Evolutionary conservation across 495 filamentous ascomycete species (phyloP).

Genomic region (Podospora comata): DNA sequence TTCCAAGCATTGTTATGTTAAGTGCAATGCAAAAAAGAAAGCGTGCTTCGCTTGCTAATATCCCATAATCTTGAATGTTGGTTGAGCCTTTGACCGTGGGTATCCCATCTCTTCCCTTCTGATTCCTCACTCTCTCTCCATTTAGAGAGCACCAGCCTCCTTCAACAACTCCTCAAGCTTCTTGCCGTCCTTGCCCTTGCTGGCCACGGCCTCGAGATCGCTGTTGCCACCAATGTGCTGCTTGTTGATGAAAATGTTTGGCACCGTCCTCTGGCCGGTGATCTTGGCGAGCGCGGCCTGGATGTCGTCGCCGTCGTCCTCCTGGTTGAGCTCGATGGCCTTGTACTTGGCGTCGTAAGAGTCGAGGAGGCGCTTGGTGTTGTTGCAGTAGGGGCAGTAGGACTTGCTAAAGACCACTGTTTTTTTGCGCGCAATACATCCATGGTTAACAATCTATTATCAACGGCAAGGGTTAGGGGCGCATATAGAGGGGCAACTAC

Average conservation of each 20-base stretch:
- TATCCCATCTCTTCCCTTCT: not conserved
- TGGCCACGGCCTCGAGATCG: constrained; percentile 66
- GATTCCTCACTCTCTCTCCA: not conserved
- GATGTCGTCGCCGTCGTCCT: constrained; percentile 75
- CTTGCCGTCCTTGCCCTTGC: constrained; percentile 38
- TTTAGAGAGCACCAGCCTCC: constrained; percentile 40
- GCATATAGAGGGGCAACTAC: constrained; percentile 30
- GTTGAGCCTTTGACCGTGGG: not conserved
- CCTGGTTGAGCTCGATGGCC: constrained; percentile 78
- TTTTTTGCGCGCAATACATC: not conserved
- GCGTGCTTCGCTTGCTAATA: not conserved
- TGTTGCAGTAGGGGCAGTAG: constrained; percentile 91
- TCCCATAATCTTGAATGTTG: constrained; percentile 4
- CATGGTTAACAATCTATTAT: not conserved
- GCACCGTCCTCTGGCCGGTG: constrained; percentile 79
- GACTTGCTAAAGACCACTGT: constrained; percentile 92
- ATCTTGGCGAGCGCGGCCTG: constrained; percentile 81
- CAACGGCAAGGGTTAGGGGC: not conserved
- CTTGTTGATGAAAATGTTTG: constrained; percentile 89
- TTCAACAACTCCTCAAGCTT: constrained; percentile 39
- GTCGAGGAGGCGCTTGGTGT: constrained; percentile 71
- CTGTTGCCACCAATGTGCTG: constrained; percentile 96
- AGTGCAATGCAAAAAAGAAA: not conserved
- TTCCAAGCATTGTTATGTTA: not conserved
- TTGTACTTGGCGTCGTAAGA: constrained; percentile 69